These are phyloP conservation scores for Eimeria zaria DNA, from an alignment of 169 alveolate species.

Conservation along the genomic window DNA sequence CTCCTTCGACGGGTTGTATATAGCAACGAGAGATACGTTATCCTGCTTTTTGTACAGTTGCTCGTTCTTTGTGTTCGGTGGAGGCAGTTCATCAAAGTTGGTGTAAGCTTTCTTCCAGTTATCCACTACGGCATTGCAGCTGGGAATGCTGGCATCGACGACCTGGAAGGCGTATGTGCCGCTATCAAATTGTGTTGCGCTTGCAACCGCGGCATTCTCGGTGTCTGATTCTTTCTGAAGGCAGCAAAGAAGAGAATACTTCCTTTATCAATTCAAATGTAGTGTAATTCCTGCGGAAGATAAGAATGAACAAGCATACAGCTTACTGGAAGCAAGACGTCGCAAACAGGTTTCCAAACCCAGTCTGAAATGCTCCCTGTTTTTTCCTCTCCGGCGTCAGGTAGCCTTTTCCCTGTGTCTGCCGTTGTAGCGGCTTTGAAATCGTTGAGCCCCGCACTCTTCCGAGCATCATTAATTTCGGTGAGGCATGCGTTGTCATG, in stretches of 20 bases:
- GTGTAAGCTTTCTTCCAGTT: not conserved
- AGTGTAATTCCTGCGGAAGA: not conserved
- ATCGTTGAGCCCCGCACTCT: not conserved
- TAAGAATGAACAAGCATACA: too few relatives aligned
- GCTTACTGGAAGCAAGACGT: not conserved
- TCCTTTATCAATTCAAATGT: not conserved
- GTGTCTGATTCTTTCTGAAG: not conserved
- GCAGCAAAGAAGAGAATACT: not conserved
- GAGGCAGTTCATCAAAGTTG: not conserved
- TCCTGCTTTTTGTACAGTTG: not conserved
- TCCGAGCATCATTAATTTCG: not conserved
- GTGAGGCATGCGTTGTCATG: not conserved
- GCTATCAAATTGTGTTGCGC: not conserved
- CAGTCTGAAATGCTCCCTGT: too few relatives aligned
- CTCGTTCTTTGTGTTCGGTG: not conserved
- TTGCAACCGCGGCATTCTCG: not conserved
- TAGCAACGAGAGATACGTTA: not conserved
- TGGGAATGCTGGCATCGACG: not conserved
- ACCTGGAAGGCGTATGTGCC: constrained; percentile 12
- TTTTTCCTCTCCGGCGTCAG: too few relatives aligned
- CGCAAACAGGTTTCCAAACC: not conserved
- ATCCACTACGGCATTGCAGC: not conserved
- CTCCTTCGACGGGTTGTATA: not conserved
- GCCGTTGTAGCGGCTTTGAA: not conserved
- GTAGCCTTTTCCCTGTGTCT: too few relatives aligned